These are phyloP conservation scores for Cymodocea nodosa DNA, from an alignment of 116 monocot species.

Conservation along the genomic window DNA sequence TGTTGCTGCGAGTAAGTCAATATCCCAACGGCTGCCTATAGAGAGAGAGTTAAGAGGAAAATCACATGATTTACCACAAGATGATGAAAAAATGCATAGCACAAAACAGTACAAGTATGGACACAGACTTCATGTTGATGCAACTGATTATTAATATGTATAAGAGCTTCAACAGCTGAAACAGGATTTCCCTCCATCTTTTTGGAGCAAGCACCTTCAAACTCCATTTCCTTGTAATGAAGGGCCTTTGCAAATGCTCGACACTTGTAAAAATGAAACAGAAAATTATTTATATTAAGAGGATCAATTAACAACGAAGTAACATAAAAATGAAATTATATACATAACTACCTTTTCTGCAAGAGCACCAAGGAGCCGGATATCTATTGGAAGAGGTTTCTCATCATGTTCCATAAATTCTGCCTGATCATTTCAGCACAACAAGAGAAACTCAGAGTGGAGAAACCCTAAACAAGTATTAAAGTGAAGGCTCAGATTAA, in stretches of 20 bases:
- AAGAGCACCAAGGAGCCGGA: slow-evolving; percentile 92
- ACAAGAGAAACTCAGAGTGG: slow-evolving; percentile 1
- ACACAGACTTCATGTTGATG: slow-evolving; percentile 90
- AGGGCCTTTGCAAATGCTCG: slow-evolving; percentile 98
- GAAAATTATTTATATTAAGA: not conserved
- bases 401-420: slow-evolving; percentile 99
- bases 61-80: not conserved
- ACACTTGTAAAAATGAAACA: slow-evolving; percentile 37
- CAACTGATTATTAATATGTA: slow-evolving; percentile 98
- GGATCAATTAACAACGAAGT: not conserved
- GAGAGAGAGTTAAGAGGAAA: too few species aligned
- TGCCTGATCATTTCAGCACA: slow-evolving; percentile 40
- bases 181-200: slow-evolving; percentile 95
- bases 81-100: not conserved
- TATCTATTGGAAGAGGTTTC: slow-evolving; percentile 98
- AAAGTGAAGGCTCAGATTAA: not conserved
- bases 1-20: slow-evolving; percentile 88
- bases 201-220: slow-evolving; percentile 86
- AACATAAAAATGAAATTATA: not conserved
- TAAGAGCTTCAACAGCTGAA: slow-evolving; percentile 92
- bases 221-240: slow-evolving; percentile 99
- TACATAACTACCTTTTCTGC: slow-evolving; percentile 74
- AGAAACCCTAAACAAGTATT: not conserved
- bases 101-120: not conserved
- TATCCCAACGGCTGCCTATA: slow-evolving; percentile 91